Evolutionary conservation across 176 grass and related monocot species (phyloP).

Genomic region (Oryza nivara): DNA sequence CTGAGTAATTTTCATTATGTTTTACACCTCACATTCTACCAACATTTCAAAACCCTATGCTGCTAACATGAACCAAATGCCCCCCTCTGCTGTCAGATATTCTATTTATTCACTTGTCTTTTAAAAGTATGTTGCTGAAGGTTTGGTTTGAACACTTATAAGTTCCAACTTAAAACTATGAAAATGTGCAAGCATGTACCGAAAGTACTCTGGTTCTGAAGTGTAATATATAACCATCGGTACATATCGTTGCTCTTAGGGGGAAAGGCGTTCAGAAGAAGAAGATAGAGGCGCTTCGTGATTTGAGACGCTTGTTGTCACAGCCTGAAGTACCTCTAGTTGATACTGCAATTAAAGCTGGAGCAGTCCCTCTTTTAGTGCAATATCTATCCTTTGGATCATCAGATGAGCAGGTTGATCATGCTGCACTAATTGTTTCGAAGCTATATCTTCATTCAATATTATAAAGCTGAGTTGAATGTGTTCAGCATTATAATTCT

Average conservation of each 20-base stretch:
- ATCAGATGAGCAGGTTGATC: conserved; percentile 84
- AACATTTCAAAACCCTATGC: not conserved
- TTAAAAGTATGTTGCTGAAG: not conserved
- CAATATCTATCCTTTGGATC: conserved; percentile 94
- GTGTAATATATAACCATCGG: conserved; percentile 20
- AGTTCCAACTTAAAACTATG: not conserved
- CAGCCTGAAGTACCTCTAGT: conserved; percentile 88
- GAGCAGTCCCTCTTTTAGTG: conserved; percentile 79
- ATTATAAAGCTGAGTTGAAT: conserved; percentile 28
- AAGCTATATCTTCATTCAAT: conserved; percentile 6
- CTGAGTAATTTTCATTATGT: conserved; percentile 9
- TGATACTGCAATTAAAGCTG: conserved; percentile 83
- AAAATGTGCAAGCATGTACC: not conserved
- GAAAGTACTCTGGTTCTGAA: conserved; percentile 11
- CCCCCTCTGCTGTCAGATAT: not conserved
- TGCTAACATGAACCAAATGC: not conserved
- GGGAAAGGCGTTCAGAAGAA: conserved; percentile 80
- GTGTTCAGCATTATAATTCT: not conserved
- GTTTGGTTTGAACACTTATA: conserved; percentile 7
- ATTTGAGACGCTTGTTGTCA: conserved; percentile 79
- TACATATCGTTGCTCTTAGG: conserved; percentile 48
- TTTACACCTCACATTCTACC: conserved; percentile 16
- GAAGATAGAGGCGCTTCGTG: conserved; percentile 73
- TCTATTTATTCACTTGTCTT: conserved; percentile 6
- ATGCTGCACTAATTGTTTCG: conserved; percentile 14